Base-by-base conservation (phyloP, 2,329 filamentous ascomycete genomes). In the Stachybotrys elegans region DNA sequence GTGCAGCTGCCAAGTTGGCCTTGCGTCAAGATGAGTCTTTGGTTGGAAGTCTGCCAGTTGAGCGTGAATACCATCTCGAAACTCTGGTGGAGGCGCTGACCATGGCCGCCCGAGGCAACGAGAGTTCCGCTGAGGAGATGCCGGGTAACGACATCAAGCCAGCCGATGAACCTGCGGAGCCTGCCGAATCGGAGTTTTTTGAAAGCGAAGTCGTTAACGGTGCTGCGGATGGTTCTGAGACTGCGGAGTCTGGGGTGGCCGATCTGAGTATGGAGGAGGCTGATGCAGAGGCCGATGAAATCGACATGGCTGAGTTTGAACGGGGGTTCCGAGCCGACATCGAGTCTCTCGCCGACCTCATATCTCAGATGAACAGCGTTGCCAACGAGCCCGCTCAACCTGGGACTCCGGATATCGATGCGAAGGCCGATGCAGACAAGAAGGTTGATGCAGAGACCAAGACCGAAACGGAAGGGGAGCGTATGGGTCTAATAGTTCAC, bases 401-500 rank as follows among this genome's bases (percentile, higher is more conserved):
- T 21, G 9, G 13, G 35, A 36, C n/a, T 22, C 8, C 20, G 13
- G 17, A n/a, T 12, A 38, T 16, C 22, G 17, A 14, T 8, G 3
- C 22, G 12, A 31, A 41, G 25, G 13, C 22, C 23, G 27, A 23
- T 5, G 2, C 38, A 39, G 13, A 8, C 3, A 16, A 44, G 22
- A 25, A 32, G 11, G 12, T 37, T 3, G 8, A n/a, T 7, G 14
- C 12, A 17, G 20, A 36, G 4, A 11, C 36, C 14, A 7, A 34
- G 16, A 13, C 36, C 14, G 7, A 35, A 17, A 16, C 37, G 9
- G 38, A 46, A 21, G 35, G 23, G 1, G 42, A 50, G 37, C 4
- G 58, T 4, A 67, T 89, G 21, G 86, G 80, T 31, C 79, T 93
- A 75, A 81, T 81, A 13, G 69, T 96, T 44, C 84, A 80, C 0